These are phyloP conservation scores for Nakazawaea wickerhamii DNA, from an alignment of 805 yeast genomes.

Conservation along the genomic window DNA sequence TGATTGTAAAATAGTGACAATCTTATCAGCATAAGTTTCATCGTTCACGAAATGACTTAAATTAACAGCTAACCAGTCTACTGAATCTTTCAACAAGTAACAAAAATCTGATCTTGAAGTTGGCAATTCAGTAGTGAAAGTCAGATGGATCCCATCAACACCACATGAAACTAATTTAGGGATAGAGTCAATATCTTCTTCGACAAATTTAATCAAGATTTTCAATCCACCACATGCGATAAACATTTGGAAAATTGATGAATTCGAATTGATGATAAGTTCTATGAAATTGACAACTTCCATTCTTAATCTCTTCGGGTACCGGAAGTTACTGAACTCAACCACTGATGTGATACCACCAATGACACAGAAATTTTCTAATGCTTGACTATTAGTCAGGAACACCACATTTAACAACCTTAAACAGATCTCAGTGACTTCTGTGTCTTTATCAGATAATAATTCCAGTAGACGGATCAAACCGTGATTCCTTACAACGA, in stretches of 20 bases:
- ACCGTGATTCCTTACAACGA: conserved; percentile 9
- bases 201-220: conserved; percentile 34
- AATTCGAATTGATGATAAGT: background rate
- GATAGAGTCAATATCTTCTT: conserved; percentile 35
- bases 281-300: conserved; percentile 10
- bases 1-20: conserved; percentile 31
- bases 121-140: conserved; percentile 29
- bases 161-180: conserved; percentile 37
- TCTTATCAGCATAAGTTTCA: conserved; percentile 21
- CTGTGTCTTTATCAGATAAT: background rate
- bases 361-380: conserved; percentile 13
- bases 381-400: background rate
- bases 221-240: conserved; percentile 40
- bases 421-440: background rate
- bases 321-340: background rate
- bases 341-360: conserved; percentile 13
- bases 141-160: conserved; percentile 32
- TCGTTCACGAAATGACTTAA: conserved; percentile 21
- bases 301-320: background rate
- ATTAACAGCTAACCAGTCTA: conserved; percentile 31
- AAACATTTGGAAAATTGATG: conserved; percentile 35
- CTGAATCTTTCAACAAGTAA: conserved; percentile 33
- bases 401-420: conserved; percentile 1
- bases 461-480: conserved; percentile 10
- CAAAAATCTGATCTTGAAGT: conserved; percentile 38